Evolutionary conservation across 495 filamentous ascomycete genomes (phyloP).

Genomic region (Aspergillus nidulans): DNA sequence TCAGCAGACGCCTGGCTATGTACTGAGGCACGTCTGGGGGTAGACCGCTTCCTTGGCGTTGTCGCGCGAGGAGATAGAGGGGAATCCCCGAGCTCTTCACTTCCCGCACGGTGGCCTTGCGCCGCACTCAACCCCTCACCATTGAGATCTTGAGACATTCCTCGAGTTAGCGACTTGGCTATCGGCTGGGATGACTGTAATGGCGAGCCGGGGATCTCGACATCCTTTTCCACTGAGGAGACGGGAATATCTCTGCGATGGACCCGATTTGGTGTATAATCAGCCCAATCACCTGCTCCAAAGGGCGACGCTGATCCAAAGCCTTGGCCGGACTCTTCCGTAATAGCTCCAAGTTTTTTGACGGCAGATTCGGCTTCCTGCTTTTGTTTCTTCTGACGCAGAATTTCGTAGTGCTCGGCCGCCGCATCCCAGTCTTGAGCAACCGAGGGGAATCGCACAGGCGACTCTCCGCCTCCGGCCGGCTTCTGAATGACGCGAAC

Average conservation of each 20-base stretch:
- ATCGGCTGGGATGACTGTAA: background rate
- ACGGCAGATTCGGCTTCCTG: constrained; percentile 2
- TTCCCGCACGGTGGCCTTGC: constrained; percentile 13
- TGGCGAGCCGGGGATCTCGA: constrained; percentile 13
- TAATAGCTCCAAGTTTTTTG: constrained; percentile 9
- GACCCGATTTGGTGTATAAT: background rate
- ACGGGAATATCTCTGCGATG: constrained; percentile 19
- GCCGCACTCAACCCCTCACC: background rate
- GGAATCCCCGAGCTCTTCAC: constrained; percentile 28
- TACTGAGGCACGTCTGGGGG: background rate
- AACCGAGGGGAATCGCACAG: constrained; percentile 32
- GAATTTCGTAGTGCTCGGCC: constrained; percentile 11
- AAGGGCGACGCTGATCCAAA: background rate
- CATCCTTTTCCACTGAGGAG: constrained; percentile 24
- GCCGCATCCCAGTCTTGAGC: constrained; percentile 32
- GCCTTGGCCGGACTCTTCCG: constrained; percentile 5
- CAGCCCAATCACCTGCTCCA: constrained; percentile 2
- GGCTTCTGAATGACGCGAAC: constrained; percentile 35
- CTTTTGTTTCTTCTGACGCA: constrained; percentile 10
- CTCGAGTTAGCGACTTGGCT: background rate
- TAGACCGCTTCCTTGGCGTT: background rate
- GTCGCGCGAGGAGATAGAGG: constrained; percentile 8
- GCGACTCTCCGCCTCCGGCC: background rate
- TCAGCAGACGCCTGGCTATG: background rate
- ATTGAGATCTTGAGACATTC: background rate